Base-by-base conservation (phyloP, 73 alveolate species). In the Tetrahymena elliotti region DNA sequence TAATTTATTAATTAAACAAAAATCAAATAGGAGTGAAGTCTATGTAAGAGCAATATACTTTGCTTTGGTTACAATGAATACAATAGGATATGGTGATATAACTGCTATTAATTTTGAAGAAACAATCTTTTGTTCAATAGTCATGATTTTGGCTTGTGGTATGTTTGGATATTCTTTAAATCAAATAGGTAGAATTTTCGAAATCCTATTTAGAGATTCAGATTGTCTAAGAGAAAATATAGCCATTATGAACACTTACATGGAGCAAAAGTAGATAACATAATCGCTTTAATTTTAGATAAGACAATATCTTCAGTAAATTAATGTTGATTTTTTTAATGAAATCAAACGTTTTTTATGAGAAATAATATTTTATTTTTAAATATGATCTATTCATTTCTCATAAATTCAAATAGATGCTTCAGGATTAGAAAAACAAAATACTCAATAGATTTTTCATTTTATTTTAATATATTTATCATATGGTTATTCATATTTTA, bases 81-180 rank as follows among this genome's bases (percentile, higher is more conserved):
- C 95, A 0, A 93, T 94, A 11, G 96, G 96, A 10, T 94, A 94
- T 88, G 96, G 96, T 12, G 96, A 94, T 88, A 88, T 88, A 7
- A 47, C 88, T 9, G 93, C 96, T 18, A 35, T 84, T 35, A 94
- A 92, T 34, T 16, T 13, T 47, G 52, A 47, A 6, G 96, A 94
- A 52, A 94, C 83, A 31, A 41, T 94, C 10, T 94, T 88, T 84
- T 68, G 83, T 47, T 36, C 93, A 34, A 33, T 94, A 33, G 95
- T 94, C 2, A 94, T 94, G 96, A 83, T 94, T 18, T 47, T 94
- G 20, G 68, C 95, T 5, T 84, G 96, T 94, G 92, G 93, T 38
- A 47, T 94, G 93, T 94, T 94, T 92, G 96, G 94, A 20, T 94
- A 94, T 53, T 94, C 96, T 18, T 52, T 94, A 82, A 94, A 94